These are phyloP conservation scores for Carex littledalei DNA, from an alignment of 176 grass and related monocot genomes.

Conservation along the genomic window DNA sequence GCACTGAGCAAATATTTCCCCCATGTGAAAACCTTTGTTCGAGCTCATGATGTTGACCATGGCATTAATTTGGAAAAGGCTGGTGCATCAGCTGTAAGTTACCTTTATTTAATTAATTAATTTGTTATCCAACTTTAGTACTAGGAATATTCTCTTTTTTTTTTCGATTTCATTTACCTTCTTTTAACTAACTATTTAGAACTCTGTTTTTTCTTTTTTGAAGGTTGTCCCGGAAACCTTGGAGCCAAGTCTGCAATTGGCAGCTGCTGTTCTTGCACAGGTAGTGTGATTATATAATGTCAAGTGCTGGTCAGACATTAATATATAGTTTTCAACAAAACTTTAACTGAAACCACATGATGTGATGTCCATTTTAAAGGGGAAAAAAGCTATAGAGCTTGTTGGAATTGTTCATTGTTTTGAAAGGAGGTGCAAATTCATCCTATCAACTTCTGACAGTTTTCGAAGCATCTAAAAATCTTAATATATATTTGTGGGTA, in stretches of 20 bases:
- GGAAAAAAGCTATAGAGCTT: slow-evolving; percentile 5
- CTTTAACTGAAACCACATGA: neutral
- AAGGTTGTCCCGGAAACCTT: slow-evolving; percentile 98
- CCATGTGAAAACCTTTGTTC: slow-evolving; percentile 94
- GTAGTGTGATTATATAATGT: slow-evolving; percentile 28
- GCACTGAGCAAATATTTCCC: slow-evolving; percentile 96
- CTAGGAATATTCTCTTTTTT: neutral
- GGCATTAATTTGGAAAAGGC: slow-evolving; percentile 99
- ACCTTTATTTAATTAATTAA: slow-evolving; percentile 10
- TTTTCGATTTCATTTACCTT: neutral
- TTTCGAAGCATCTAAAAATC: neutral
- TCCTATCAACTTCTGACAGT: neutral
- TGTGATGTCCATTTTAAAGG: neutral
- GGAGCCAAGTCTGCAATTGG: slow-evolving; percentile 97
- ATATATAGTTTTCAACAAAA: neutral
- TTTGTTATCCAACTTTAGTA: neutral
- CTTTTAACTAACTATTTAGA: neutral
- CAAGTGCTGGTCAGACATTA: neutral
- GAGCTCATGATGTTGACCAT: slow-evolving; percentile 96
- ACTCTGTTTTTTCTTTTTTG: neutral
- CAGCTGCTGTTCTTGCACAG: slow-evolving; percentile 96
- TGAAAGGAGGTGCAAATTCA: neutral
- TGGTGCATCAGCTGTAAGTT: slow-evolving; percentile 85
- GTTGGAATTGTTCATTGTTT: neutral
- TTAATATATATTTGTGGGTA: neutral